These are phyloP conservation scores for Cryphonectria parasitica DNA, from an alignment of 2,329 filamentous ascomycete genomes.

Conservation along the genomic window DNA sequence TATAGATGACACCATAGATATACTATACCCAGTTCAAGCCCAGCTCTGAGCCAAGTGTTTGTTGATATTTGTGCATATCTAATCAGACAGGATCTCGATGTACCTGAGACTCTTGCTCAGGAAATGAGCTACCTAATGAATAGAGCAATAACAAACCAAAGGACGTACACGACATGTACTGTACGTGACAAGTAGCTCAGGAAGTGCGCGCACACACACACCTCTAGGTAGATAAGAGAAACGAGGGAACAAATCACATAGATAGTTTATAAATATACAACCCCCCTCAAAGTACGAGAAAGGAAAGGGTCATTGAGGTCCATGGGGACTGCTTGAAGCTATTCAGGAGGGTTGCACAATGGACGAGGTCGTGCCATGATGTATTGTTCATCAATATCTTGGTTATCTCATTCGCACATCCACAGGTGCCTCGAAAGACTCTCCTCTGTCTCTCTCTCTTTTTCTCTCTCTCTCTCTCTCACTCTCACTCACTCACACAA, in stretches of 20 bases:
- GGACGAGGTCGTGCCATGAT: neutral
- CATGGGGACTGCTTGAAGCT: neutral
- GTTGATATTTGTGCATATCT: neutral
- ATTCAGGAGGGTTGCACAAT: neutral
- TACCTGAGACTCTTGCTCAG: too few relatives aligned
- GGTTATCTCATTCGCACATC: neutral
- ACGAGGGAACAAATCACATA: neutral
- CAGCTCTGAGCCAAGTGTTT: neutral
- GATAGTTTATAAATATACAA: neutral
- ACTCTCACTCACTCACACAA: neutral
- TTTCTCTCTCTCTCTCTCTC: neutral
- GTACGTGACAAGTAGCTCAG: neutral
- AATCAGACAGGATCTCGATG: neutral
- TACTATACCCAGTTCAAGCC: neutral
- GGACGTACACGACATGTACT: neutral
- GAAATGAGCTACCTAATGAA: neutral
- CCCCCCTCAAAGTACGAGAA: neutral
- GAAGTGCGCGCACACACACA: neutral
- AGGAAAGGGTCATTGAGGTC: too few relatives aligned
- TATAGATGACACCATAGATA: neutral
- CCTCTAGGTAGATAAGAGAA: neutral
- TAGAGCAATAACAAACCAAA: neutral
- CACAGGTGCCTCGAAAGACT: neutral
- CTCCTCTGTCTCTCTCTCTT: neutral
- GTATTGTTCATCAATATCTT: conserved; percentile 5